Percentiles rank a stretch among this genome's conserved stretches.
Evolutionary conservation across 2,329 filamentous ascomycete species (phyloP).

Genomic region (Torrubiella hemipterigena): DNA sequence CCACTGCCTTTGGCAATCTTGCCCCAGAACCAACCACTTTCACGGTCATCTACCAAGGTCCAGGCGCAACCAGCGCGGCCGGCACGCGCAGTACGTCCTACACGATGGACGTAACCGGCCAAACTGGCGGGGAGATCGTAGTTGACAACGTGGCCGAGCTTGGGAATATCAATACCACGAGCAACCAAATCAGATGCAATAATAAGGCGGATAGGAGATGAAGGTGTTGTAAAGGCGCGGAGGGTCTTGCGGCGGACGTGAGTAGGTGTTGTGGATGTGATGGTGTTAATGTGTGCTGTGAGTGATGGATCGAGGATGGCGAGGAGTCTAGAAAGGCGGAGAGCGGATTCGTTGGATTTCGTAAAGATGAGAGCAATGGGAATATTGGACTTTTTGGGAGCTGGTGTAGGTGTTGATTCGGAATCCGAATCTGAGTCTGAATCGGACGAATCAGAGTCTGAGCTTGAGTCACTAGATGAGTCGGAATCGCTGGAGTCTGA

Average conservation of each 20-base stretch:
- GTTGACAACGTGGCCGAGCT: conserved; percentile 77
- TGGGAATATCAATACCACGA: conserved; percentile 73
- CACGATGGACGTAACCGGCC: conserved; percentile 79
- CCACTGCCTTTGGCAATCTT: conserved; percentile 55
- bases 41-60: conserved; percentile 72
- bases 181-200: conserved; percentile 90
- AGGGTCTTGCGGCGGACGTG: conserved; percentile 56
- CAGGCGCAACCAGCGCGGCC: conserved; percentile 66
- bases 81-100: conserved; percentile 80
- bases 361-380: conserved; percentile 68
- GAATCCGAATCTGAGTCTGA: conserved; percentile 4
- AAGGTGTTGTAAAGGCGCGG: conserved; percentile 53
- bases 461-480: conserved; percentile 19
- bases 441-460: conserved; percentile 13
- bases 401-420: conserved; percentile 7
- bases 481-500: conserved; percentile 21
- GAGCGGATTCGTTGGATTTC: conserved; percentile 76
- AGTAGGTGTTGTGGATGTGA: conserved; percentile 69
- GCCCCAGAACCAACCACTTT: conserved; percentile 87
- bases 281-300: conserved; percentile 47
- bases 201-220: conserved; percentile 58
- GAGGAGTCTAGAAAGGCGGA: conserved; percentile 76
- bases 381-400: conserved; percentile 12
- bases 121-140: conserved; percentile 81
- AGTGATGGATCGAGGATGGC: conserved; percentile 50